Evolutionary conservation across 2,329 filamentous ascomycete genomes (phyloP).

Genomic region (Akanthomyces muscarius): DNA sequence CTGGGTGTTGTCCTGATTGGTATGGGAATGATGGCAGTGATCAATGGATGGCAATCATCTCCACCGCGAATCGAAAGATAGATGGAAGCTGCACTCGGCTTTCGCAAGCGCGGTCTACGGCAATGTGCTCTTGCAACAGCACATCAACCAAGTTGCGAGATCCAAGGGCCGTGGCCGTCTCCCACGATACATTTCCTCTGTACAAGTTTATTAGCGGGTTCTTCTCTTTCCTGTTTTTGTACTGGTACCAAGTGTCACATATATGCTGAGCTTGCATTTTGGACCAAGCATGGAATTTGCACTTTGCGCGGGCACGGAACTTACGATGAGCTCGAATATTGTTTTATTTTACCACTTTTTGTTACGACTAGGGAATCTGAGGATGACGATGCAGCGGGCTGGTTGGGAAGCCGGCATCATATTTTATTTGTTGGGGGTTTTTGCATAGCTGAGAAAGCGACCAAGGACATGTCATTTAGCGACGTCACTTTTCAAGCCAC

Average conservation of each 20-base stretch:
- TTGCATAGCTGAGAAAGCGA: slow-evolving; percentile 16
- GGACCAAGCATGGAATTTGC: slow-evolving; percentile 9
- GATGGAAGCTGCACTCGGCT: slow-evolving; percentile 10
- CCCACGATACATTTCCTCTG: slow-evolving; percentile 13
- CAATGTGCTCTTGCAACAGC: slow-evolving; percentile 13
- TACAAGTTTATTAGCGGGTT: slow-evolving; percentile 15
- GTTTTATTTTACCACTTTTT: slow-evolving; percentile 11
- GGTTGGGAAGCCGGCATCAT: slow-evolving; percentile 9
- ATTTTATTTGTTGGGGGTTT: slow-evolving; percentile 14
- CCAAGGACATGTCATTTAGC: slow-evolving; percentile 15
- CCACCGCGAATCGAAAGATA: slow-evolving; percentile 32
- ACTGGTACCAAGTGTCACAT: slow-evolving; percentile 13
- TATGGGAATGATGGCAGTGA: slow-evolving; percentile 79
- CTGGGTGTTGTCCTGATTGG: slow-evolving; percentile 76
- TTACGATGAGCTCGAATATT: slow-evolving; percentile 15
- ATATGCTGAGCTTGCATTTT: slow-evolving; percentile 12
- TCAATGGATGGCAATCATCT: slow-evolving; percentile 70
- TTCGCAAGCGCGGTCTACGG: neutral
- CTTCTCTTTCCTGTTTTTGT: slow-evolving; percentile 10
- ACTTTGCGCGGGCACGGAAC: slow-evolving; percentile 12
- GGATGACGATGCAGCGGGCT: neutral
- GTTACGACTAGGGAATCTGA: slow-evolving; percentile 11
- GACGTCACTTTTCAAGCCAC: slow-evolving; percentile 15
- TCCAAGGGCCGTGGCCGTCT: slow-evolving; percentile 12
- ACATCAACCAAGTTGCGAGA: slow-evolving; percentile 7